phyloP scores from a whole-genome alignment of 495 filamentous ascomycete species.

The Aspergillus olivimuriae region DNA sequence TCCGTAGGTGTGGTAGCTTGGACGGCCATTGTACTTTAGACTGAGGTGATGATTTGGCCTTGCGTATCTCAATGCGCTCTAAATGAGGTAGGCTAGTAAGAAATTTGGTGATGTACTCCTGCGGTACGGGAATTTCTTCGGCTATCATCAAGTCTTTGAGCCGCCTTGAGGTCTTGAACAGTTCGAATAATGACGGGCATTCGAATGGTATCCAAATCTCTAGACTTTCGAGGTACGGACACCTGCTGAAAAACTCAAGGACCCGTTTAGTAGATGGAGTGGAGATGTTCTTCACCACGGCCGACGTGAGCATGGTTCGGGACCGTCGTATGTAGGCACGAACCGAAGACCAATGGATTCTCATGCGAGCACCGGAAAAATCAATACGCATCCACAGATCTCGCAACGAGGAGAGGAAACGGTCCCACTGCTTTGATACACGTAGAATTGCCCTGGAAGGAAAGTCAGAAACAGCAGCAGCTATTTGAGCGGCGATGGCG shows the following conservation, averaged over 20 bases:
- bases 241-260: slow-evolving; percentile 31
- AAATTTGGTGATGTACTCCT: slow-evolving; percentile 30
- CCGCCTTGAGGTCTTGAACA: slow-evolving; percentile 26
- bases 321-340: slow-evolving; percentile 39
- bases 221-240: slow-evolving; percentile 31
- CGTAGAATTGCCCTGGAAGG: slow-evolving; percentile 36
- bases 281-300: slow-evolving; percentile 30
- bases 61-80: slow-evolving; percentile 33
- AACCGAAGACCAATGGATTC: slow-evolving; percentile 34
- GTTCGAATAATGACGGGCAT: slow-evolving; percentile 20
- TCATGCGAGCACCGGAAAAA: slow-evolving; percentile 34
- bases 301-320: slow-evolving; percentile 32
- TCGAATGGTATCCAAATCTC: slow-evolving; percentile 20
- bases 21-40: slow-evolving; percentile 19
- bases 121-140: slow-evolving; percentile 22
- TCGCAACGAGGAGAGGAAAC: slow-evolving; percentile 35
- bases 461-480: neutral
- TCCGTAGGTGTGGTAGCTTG: slow-evolving; percentile 30
- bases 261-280: slow-evolving; percentile 17
- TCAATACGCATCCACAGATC: slow-evolving; percentile 48
- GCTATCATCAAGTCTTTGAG: slow-evolving; percentile 40
- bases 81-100: slow-evolving; percentile 33
- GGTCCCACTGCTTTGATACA: slow-evolving; percentile 48
- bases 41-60: slow-evolving; percentile 13
- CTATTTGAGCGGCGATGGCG: neutral